Evolutionary conservation across 208 protist genomes (phyloP).

Genomic region (Acanthamoeba healyi): DNA sequence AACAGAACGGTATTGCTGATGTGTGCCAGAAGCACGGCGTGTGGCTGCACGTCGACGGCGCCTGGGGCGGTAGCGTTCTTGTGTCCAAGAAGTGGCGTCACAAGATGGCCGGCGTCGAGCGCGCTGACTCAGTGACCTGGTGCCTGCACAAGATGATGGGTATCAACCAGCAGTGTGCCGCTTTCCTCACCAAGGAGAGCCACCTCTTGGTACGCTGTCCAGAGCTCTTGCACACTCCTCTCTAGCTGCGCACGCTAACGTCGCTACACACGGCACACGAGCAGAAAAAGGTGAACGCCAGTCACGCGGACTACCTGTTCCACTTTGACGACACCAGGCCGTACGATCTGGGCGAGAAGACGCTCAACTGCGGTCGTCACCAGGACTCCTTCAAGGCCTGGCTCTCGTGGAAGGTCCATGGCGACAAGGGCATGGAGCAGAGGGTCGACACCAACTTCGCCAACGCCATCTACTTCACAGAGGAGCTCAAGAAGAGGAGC

Average conservation of each 20-base stretch:
- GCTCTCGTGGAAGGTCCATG: slow-evolving; percentile 78
- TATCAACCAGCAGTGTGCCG: slow-evolving; percentile 85
- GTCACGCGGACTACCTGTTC: slow-evolving; percentile 82
- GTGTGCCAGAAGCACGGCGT: slow-evolving; percentile 80
- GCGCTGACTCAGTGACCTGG: slow-evolving; percentile 83
- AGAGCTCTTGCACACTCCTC: neutral
- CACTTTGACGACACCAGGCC: slow-evolving; percentile 64
- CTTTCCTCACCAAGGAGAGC: slow-evolving; percentile 80
- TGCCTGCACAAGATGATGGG: slow-evolving; percentile 86
- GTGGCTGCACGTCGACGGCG: slow-evolving; percentile 85
- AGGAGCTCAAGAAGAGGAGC: slow-evolving; percentile 60
- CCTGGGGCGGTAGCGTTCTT: slow-evolving; percentile 85
- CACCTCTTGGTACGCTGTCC: slow-evolving; percentile 9
- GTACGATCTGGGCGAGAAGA: slow-evolving; percentile 79
- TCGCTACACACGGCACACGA: neutral
- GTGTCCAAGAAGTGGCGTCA: slow-evolving; percentile 76
- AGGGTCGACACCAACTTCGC: slow-evolving; percentile 38
- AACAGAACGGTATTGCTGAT: slow-evolving; percentile 79
- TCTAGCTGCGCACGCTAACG: neutral
- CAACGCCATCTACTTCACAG: neutral
- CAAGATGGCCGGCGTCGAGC: slow-evolving; percentile 80
- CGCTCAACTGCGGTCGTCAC: slow-evolving; percentile 79
- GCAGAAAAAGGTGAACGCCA: slow-evolving; percentile 60
- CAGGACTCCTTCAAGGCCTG: slow-evolving; percentile 80
- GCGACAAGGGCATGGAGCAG: slow-evolving; percentile 47